A percentile compares a stretch with the other conserved stretches of the same genome.
Conservation (phyloP, 2,329 filamentous ascomycete genomes). For the Fusarium mangiferae region DNA sequence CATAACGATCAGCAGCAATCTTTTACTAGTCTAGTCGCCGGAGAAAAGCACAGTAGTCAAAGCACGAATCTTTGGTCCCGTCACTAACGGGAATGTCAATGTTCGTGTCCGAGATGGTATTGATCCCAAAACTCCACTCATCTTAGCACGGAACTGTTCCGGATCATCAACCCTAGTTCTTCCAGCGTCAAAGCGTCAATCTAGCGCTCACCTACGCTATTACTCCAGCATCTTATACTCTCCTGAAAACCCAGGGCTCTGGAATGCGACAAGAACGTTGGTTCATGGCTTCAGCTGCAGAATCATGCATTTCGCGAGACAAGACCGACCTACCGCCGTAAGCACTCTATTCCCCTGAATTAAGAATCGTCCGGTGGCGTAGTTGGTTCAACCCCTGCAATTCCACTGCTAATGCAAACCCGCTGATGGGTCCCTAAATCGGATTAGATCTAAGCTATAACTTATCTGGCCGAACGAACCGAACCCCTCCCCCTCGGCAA, state of each 20-base stretch:
- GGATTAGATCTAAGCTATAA: constrained; percentile 26
- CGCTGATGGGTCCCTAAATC: constrained; percentile 14
- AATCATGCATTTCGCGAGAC: background rate
- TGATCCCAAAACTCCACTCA: background rate
- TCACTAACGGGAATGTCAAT: background rate
- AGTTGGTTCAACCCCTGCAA: background rate
- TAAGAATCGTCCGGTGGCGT: constrained; percentile 3
- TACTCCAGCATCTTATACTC: background rate
- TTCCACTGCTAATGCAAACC: background rate
- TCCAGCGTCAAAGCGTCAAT: background rate
- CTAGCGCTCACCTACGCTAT: background rate
- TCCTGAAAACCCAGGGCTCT: background rate
- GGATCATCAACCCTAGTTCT: constrained; percentile 3
- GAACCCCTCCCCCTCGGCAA: constrained; percentile 1
- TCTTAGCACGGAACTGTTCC: constrained; percentile 6
- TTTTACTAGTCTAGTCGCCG: background rate
- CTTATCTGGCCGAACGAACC: background rate
- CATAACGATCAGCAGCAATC: background rate
- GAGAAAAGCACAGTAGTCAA: background rate
- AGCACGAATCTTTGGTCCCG: background rate
- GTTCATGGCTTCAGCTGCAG: background rate
- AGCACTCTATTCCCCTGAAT: background rate
- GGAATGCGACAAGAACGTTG: background rate
- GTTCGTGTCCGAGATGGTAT: background rate
- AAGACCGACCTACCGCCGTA: background rate